Evolutionary conservation across 1,284 basidiomycete genomes (phyloP).

Genomic region (Apiotrichum akiyoshidainum): DNA sequence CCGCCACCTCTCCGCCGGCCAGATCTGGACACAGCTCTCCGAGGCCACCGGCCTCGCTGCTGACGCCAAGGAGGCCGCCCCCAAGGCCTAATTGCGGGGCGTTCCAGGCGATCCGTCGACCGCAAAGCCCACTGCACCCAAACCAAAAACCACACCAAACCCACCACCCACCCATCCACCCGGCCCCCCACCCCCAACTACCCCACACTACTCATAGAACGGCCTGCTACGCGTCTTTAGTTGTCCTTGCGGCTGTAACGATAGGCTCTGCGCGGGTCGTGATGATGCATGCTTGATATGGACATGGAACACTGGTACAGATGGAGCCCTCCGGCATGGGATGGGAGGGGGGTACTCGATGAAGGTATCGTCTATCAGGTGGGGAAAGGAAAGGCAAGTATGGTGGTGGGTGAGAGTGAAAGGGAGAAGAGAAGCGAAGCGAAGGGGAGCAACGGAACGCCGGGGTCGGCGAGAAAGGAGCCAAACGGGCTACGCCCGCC

Average conservation of each 20-base stretch:
- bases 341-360: slow-evolving; percentile 1
- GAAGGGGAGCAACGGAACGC: neutral
- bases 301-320: neutral
- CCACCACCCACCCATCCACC: neutral
- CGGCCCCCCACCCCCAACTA: neutral
- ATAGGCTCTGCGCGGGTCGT: neutral
- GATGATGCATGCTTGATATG: slow-evolving; percentile 19
- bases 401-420: neutral
- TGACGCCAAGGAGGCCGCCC: neutral
- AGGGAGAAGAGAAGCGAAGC: neutral
- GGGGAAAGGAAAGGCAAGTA: neutral
- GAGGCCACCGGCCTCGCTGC: slow-evolving; percentile 1
- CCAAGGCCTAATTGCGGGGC: neutral
- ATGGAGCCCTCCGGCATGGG: neutral
- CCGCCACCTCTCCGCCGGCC: slow-evolving; percentile 24
- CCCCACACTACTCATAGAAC: neutral
- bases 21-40: slow-evolving; percentile 27
- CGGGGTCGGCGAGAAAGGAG: too few species aligned
- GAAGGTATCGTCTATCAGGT: neutral
- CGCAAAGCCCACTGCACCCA: too few species aligned
- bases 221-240: neutral
- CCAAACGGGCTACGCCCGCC: too few species aligned
- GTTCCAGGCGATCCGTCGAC: too few species aligned
- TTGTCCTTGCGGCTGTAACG: neutral
- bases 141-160: neutral